These are phyloP conservation scores for Ogataea henricii DNA, from an alignment of 805 yeast species.

Conservation along the genomic window DNA sequence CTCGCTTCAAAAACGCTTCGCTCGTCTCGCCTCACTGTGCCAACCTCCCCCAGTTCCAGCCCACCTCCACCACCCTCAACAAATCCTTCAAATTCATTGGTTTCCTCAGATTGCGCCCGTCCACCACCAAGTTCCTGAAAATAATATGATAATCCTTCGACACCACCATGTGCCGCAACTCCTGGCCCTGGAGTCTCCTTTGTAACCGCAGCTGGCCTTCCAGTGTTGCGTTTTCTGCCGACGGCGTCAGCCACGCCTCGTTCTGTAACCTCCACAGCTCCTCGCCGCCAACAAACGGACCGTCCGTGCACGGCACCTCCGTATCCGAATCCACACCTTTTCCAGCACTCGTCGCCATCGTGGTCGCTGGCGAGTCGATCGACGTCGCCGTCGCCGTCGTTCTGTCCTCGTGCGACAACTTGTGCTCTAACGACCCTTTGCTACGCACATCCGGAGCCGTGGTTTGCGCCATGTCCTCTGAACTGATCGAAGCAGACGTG, in stretches of 20 bases:
- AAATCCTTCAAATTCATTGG: slow-evolving; percentile 78
- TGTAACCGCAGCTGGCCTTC: slow-evolving; percentile 29
- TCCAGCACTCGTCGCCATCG: neutral
- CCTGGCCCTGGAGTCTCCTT: slow-evolving; percentile 26
- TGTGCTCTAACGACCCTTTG: slow-evolving; percentile 13
- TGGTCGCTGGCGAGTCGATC: slow-evolving; percentile 10
- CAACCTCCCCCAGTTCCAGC: slow-evolving; percentile 76
- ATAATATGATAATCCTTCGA: slow-evolving; percentile 58
- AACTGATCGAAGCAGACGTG: neutral
- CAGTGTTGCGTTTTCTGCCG: slow-evolving; percentile 29
- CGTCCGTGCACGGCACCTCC: slow-evolving; percentile 2
- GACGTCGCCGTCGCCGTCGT: slow-evolving; percentile 15
- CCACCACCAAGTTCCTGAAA: slow-evolving; percentile 69
- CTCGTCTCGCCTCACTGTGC: neutral
- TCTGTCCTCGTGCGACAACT: slow-evolving; percentile 17
- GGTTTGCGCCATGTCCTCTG: neutral
- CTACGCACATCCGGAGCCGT: neutral
- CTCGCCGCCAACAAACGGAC: slow-evolving; percentile 45
- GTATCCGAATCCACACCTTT: neutral
- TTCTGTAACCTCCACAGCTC: slow-evolving; percentile 72
- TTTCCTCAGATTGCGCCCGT: slow-evolving; percentile 63
- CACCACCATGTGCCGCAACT: slow-evolving; percentile 35
- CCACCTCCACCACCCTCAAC: slow-evolving; percentile 70
- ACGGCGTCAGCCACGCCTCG: slow-evolving; percentile 60
- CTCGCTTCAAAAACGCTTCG: too few species aligned